These are phyloP conservation scores for Wickerhamiella brachini DNA, from an alignment of 805 yeast species.

Conservation along the genomic window DNA sequence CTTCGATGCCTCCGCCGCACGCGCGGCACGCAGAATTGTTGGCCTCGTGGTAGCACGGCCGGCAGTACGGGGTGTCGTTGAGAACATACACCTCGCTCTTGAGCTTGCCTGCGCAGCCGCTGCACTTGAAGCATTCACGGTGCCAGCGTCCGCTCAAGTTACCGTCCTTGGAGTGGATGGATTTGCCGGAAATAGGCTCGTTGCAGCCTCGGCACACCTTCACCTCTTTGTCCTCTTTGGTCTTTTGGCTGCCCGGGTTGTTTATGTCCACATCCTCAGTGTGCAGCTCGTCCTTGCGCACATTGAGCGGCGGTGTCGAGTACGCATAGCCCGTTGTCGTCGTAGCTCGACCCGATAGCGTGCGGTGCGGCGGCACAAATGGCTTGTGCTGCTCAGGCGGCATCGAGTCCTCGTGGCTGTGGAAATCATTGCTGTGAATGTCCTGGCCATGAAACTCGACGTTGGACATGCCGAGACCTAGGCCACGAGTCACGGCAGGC, in stretches of 20 bases:
- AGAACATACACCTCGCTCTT: slow-evolving; percentile 42
- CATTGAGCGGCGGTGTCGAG: not conserved
- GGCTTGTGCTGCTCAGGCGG: not conserved
- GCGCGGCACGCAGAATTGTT: slow-evolving; percentile 62
- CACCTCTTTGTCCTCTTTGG: not conserved
- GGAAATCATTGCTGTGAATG: not conserved
- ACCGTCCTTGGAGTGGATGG: slow-evolving; percentile 76
- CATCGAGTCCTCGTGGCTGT: not conserved
- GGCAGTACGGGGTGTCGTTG: slow-evolving; percentile 72
- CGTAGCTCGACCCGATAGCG: not conserved
- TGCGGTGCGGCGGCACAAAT: not conserved
- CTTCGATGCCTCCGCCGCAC: slow-evolving; percentile 74
- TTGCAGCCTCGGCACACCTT: slow-evolving; percentile 57
- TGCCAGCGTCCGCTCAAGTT: slow-evolving; percentile 74
- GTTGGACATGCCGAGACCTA: not conserved
- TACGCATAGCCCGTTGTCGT: not conserved
- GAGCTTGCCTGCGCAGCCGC: slow-evolving; percentile 35
- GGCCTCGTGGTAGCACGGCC: slow-evolving; percentile 54
- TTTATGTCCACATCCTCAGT: not conserved
- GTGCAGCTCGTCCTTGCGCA: not conserved
- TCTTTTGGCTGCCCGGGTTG: not conserved
- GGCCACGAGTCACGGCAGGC: not conserved
- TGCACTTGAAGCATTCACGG: slow-evolving; percentile 68
- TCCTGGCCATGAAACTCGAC: not conserved
- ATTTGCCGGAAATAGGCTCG: slow-evolving; percentile 39